Evolutionary conservation across 305 asterid species (phyloP).

Genomic region (Fraxinus nigra): DNA sequence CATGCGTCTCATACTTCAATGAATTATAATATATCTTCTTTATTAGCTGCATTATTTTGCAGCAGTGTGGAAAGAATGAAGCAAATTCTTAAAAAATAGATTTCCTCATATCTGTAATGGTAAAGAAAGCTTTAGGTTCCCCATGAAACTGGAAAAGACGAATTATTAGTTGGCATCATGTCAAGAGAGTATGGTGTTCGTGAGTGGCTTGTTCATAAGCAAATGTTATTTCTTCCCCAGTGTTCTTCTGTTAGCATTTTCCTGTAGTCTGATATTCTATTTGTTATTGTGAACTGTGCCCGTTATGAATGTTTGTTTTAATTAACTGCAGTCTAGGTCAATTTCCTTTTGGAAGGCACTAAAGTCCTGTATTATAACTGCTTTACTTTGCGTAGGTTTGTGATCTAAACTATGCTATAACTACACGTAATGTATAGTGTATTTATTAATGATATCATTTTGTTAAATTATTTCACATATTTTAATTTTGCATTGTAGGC

Average conservation of each 20-base stretch:
- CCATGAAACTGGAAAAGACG: neutral
- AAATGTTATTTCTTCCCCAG: constrained; percentile 7
- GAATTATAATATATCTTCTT: neutral
- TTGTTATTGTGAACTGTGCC: constrained; percentile 19
- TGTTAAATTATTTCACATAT: constrained; percentile 16
- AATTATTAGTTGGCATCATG: constrained; percentile 3
- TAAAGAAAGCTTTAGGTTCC: neutral
- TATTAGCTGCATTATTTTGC: neutral
- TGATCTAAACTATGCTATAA: constrained; percentile 20
- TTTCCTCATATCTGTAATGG: neutral
- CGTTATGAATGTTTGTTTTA: constrained; percentile 20
- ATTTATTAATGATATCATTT: constrained; percentile 8
- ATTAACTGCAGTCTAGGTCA: constrained; percentile 67
- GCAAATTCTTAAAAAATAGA: constrained; percentile 3
- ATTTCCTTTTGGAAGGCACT: constrained; percentile 77
- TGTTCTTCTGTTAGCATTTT: constrained; percentile 15
- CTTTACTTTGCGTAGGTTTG: constrained; percentile 75
- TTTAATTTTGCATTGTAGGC: constrained; percentile 48
- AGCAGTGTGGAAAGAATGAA: neutral
- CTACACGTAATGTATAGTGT: neutral
- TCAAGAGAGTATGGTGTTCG: neutral
- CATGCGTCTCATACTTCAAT: neutral
- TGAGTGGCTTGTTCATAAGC: constrained; percentile 9
- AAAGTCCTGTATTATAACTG: constrained; percentile 52
- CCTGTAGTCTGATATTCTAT: constrained; percentile 16